Evolutionary conservation across 1,284 basidiomycete species (phyloP), one percentile per base, ranked within the genome.

Genomic region (Pseudozyma sp.): DNA sequence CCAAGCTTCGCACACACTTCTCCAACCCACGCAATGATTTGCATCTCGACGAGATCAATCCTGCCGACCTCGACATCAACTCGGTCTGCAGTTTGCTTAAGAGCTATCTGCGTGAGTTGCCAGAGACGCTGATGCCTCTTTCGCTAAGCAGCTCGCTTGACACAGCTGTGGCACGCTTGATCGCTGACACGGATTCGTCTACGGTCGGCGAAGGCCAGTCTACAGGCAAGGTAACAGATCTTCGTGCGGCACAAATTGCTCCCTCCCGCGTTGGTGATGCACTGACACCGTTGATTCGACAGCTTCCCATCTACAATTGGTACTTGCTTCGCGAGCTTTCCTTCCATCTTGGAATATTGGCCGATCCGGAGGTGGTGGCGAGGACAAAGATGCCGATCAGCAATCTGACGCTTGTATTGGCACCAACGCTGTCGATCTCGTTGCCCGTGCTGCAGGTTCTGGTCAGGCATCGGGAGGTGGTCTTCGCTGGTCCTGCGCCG

Each of bases 41-140:
- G 19, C 38, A 54, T 11, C 65, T 84, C 14, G 63, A 62, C 39
- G 70, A 78, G 51, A 77, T 84, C 56, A 64, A 64, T 12, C 82
- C 82, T 0, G 81, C 78, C 10, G 82, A 84, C 40, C 60, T 83
- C 16, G 82, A 84, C 65, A 74, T 84, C 52, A 81, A 84, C 57
- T 78, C 77, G 39, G 82, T 84, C 18, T 84, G 81, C 76, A 81
- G 78, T 53, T 49, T 82, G 49, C 68, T 84, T 48, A 84, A 84
- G 65, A 67, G 66, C 57, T 84, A 82, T 59, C 64, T 84, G 35
- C 59, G 82, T 14, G 82, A 81, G 55, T 59, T 84, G 18, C 82
- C 82, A 1, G 77, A 79, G 21, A 52, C 69, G 14, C 55, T 83
- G 14, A 62, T 82, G 11, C 69, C 80, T 9, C 13, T 49, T 2